Percentiles rank a stretch among this genome's conserved stretches.
These are phyloP conservation scores for Rutstroemia sp. DNA, from an alignment of 2,329 filamentous ascomycete species.

Conservation along the genomic window DNA sequence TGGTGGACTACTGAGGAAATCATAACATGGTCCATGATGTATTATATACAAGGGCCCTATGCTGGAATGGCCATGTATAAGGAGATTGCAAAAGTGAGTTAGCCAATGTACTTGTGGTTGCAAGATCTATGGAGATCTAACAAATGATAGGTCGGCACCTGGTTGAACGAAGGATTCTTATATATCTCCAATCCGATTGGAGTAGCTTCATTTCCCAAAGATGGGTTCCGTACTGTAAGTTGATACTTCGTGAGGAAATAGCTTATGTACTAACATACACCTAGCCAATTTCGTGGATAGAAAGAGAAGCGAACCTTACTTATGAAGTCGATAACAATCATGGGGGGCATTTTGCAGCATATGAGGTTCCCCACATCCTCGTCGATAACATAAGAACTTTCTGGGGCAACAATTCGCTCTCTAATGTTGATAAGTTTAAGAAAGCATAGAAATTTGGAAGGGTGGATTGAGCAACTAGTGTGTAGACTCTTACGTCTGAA, in stretches of 20 bases:
- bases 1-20: slow-evolving; percentile 16
- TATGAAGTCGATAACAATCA: background rate
- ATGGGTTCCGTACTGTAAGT: background rate
- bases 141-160: background rate
- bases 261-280: background rate
- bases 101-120: background rate
- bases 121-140: background rate
- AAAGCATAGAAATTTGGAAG: background rate
- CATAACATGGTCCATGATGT: slow-evolving; percentile 22
- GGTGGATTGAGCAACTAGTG: too few relatives aligned
- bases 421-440: background rate
- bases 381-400: background rate
- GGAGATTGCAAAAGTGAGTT: slow-evolving; percentile 6
- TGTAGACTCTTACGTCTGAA: too few relatives aligned
- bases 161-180: background rate
- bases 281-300: background rate
- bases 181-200: background rate
- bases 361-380: background rate
- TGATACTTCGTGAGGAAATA: background rate
- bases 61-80: slow-evolving; percentile 17
- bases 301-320: background rate
- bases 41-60: slow-evolving; percentile 19
- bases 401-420: background rate
- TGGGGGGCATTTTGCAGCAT: background rate
- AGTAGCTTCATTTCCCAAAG: background rate